These are phyloP conservation scores for Waltergamsia citrina DNA, from an alignment of 2,329 filamentous ascomycete genomes.

Conservation along the genomic window DNA sequence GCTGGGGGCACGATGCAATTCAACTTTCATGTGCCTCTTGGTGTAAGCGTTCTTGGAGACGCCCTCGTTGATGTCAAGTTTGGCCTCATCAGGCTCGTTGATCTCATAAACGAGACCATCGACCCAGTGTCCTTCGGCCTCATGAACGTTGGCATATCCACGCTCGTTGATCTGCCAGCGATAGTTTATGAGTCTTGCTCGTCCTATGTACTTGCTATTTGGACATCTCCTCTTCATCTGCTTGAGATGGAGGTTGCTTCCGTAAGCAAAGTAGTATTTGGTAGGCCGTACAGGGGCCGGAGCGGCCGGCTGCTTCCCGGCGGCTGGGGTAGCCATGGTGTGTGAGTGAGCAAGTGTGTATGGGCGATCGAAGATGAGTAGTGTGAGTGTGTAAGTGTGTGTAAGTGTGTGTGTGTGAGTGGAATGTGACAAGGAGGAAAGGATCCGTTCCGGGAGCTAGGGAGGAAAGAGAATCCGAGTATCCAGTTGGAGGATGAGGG, in stretches of 20 bases:
- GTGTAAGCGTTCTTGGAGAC: conserved; percentile 27
- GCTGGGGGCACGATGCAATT: conserved; percentile 20
- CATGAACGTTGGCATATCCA: conserved; percentile 33
- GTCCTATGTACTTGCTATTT: conserved; percentile 26
- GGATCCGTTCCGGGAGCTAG: too few species aligned
- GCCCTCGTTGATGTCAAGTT: conserved; percentile 29
- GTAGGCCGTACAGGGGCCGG: conserved; percentile 13
- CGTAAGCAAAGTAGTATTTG: conserved; percentile 35
- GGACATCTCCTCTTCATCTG: conserved; percentile 36
- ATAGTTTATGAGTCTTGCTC: conserved; percentile 25
- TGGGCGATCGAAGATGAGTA: neutral
- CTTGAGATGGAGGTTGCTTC: conserved; percentile 32
- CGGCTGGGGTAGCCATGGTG: neutral
- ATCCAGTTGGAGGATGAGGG: neutral
- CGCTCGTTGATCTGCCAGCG: conserved; percentile 37
- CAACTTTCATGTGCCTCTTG: conserved; percentile 21
- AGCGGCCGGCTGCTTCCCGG: conserved; percentile 2
- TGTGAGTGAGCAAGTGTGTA: neutral
- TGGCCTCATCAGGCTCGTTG: conserved; percentile 22
- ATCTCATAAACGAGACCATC: conserved; percentile 32
- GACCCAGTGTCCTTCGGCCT: conserved; percentile 21
- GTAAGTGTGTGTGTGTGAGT: neutral
- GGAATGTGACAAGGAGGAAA: neutral
- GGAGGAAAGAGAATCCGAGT: neutral
- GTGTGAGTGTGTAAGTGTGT: neutral